A percentile compares a stretch with the other conserved stretches of the same genome.
Conservation (phyloP, 345 rosid species). For the Dipteronia sinensis region DNA sequence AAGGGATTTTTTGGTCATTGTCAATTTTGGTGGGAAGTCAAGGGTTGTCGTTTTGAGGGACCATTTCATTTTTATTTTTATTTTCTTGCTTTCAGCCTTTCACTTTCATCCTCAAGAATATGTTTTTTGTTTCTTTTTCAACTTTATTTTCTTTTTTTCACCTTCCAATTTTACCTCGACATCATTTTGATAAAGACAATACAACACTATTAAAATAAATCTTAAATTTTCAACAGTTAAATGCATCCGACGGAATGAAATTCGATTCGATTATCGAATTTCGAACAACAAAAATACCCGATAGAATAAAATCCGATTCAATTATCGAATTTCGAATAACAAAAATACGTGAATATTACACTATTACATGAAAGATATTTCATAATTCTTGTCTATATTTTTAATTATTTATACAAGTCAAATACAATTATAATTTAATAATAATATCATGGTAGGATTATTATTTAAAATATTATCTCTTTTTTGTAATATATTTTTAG, state of each 20-base stretch:
- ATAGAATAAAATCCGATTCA: no score
- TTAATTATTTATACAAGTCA: no score
- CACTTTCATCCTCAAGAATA: slow-evolving; percentile 9
- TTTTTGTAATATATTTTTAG: not conserved
- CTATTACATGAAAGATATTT: no score
- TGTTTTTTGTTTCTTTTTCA: not conserved
- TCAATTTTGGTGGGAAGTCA: slow-evolving; percentile 29
- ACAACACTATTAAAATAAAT: no score
- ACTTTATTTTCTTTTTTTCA: not conserved
- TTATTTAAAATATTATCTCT: not conserved
- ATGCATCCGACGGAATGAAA: not conserved
- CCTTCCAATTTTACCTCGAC: not conserved
- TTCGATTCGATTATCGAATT: no score
- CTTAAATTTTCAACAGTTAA: no score
- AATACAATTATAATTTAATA: not conserved
- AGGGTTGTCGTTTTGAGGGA: slow-evolving; percentile 21
- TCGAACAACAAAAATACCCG: no score
- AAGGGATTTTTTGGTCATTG: slow-evolving; percentile 7
- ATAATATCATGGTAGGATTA: not conserved
- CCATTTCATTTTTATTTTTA: slow-evolving; percentile 16
- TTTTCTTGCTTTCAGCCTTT: not conserved
- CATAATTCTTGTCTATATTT: not conserved
- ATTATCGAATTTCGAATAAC: no score
- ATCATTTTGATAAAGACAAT: not conserved
- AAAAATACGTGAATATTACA: no score